Conservation (phyloP, 257 asterid species). For the Solanum ossicruentum region DNA sequence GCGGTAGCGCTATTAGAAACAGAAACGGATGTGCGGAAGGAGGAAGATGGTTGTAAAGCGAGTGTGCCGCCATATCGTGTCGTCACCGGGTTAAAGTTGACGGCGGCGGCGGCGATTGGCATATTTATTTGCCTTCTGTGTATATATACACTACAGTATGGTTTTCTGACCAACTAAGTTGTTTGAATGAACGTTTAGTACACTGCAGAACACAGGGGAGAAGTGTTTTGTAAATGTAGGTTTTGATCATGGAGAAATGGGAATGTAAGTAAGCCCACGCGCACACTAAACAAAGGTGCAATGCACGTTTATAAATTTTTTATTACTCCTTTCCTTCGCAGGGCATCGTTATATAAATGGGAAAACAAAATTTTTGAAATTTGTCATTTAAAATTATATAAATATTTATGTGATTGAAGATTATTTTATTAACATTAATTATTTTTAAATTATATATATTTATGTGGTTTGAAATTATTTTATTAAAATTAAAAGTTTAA, state of each 20-base stretch:
- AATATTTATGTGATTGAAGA: too few relatives aligned
- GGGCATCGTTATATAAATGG: too few relatives aligned
- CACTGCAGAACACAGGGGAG: background rate
- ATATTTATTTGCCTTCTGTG: background rate
- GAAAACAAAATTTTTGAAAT: too few relatives aligned
- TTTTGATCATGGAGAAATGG: background rate
- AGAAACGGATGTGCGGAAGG: slow-evolving; percentile 11
- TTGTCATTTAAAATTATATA: too few relatives aligned
- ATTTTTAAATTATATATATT: too few relatives aligned
- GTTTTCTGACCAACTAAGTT: background rate
- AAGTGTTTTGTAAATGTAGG: background rate
- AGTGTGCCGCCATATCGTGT: background rate
- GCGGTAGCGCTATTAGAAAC: slow-evolving; percentile 1
- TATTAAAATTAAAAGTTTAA: too few relatives aligned
- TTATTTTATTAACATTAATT: too few relatives aligned
- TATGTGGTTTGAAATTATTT: too few relatives aligned
- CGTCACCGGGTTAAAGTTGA: background rate
- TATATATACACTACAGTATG: too few relatives aligned
- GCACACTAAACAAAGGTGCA: background rate
- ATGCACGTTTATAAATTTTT: background rate
- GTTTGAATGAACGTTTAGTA: background rate
- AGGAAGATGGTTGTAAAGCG: slow-evolving; percentile 7
- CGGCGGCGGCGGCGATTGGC: slow-evolving; percentile 18
- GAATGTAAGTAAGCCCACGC: background rate
- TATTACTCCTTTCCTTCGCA: too few relatives aligned